A percentile compares a stretch with the other conserved stretches of the same genome.
Evolutionary conservation across 2,329 filamentous ascomycete genomes (phyloP).

Genomic region (Tympanopsis confertula): DNA sequence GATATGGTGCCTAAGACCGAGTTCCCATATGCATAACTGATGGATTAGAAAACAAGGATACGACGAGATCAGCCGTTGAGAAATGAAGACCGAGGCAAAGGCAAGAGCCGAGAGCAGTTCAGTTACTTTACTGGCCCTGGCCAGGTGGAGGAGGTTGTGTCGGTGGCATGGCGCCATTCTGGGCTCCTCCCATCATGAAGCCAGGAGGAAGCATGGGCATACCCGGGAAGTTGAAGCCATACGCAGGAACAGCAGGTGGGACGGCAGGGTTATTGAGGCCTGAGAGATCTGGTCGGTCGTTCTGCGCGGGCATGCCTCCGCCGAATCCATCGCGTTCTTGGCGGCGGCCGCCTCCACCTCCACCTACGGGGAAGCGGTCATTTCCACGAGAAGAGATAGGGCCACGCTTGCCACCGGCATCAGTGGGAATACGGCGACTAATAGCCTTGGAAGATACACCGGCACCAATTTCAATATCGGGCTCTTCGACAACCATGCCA

Average conservation of each 20-base stretch:
- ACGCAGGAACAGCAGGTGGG: slow-evolving; percentile 38
- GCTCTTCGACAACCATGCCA: slow-evolving; percentile 87
- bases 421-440: slow-evolving; percentile 35
- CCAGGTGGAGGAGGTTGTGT: slow-evolving; percentile 23
- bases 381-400: slow-evolving; percentile 28
- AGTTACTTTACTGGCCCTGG: slow-evolving; percentile 14
- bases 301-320: slow-evolving; percentile 9
- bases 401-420: slow-evolving; percentile 33
- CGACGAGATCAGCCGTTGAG: too few species aligned
- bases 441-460: slow-evolving; percentile 83
- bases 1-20: too few species aligned
- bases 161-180: slow-evolving; percentile 14
- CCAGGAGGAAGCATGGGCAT: slow-evolving; percentile 34
- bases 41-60: too few species aligned
- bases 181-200: slow-evolving; percentile 27
- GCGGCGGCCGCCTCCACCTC: slow-evolving; percentile 10
- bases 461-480: slow-evolving; percentile 95
- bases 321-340: slow-evolving; percentile 20
- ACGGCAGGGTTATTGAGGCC: slow-evolving; percentile 31
- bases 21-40: too few species aligned
- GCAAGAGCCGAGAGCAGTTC: too few species aligned
- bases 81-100: too few species aligned
- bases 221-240: slow-evolving; percentile 36
- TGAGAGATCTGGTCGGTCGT: slow-evolving; percentile 5
- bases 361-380: slow-evolving; percentile 14